phyloP scores from a whole-genome alignment of 768 basidiomycete genomes.

The Arthromyces matolae region DNA sequence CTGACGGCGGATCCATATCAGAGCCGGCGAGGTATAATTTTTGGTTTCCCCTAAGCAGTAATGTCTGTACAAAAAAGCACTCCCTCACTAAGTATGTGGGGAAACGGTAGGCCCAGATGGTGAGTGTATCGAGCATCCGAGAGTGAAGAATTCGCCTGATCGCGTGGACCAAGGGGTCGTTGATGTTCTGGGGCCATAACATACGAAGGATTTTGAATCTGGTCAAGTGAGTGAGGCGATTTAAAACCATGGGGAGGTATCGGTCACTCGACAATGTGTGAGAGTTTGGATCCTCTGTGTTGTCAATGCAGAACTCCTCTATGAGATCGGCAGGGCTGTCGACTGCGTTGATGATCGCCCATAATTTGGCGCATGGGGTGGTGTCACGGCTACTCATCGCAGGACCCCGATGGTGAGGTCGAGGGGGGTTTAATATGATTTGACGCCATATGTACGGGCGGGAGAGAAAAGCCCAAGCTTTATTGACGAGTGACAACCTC shows the following conservation, averaged over 20 bases:
- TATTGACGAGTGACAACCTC: constrained; percentile 1
- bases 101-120: not conserved
- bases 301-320: constrained; percentile 3
- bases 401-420: not conserved
- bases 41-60: not conserved
- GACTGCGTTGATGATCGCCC: not conserved
- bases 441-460: constrained; percentile 4
- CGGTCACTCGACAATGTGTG: not conserved
- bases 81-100: constrained; percentile 3
- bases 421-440: not conserved
- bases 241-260: constrained; percentile 3
- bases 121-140: not conserved
- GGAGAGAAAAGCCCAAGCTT: not conserved
- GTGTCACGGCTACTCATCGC: not conserved
- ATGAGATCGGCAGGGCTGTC: not conserved
- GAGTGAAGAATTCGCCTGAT: not conserved
- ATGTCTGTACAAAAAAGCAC: not conserved
- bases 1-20: not conserved
- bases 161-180: not conserved
- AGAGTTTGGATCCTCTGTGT: not conserved
- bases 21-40: not conserved
- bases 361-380: not conserved
- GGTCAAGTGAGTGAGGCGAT: not conserved
- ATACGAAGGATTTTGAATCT: not conserved
- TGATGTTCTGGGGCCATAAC: not conserved